These are phyloP conservation scores for Tetramitus jugosus DNA, from an alignment of 208 protist genomes.

Conservation along the genomic window DNA sequence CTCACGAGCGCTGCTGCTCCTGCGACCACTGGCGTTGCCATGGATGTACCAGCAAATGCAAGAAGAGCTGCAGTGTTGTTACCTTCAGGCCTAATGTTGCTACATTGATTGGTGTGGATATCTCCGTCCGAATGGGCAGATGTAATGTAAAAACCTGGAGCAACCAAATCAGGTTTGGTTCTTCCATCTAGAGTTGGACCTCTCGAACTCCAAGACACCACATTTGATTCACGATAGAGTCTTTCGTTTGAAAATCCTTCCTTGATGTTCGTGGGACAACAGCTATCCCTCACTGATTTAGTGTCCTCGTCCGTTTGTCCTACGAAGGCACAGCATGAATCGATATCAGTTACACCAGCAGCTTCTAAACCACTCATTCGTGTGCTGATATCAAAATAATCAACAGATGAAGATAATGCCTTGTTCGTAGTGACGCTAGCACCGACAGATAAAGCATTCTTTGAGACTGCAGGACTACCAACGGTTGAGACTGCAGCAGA, in stretches of 20 bases:
- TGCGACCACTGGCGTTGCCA: constrained; percentile 10
- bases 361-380: no score
- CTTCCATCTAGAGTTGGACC: constrained; percentile 65
- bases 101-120: neutral
- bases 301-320: no score
- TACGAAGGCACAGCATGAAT: no score
- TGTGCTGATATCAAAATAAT: no score
- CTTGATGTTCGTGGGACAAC: neutral
- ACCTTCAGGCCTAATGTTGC: neutral
- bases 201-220: constrained; percentile 48
- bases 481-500: constrained; percentile 28
- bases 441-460: constrained; percentile 73
- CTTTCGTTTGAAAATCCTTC: neutral
- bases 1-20: neutral
- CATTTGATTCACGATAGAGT: neutral
- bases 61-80: neutral
- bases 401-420: neutral
- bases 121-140: constrained; percentile 34
- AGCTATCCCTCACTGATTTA: no score
- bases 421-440: constrained; percentile 13
- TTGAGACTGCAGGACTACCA: constrained; percentile 51
- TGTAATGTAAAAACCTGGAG: constrained; percentile 47
- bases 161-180: constrained; percentile 66
- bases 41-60: neutral
- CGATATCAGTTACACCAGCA: no score